Evolutionary conservation across 1,284 basidiomycete species (phyloP).

Genomic region (Pyrrhoderma noxium): DNA sequence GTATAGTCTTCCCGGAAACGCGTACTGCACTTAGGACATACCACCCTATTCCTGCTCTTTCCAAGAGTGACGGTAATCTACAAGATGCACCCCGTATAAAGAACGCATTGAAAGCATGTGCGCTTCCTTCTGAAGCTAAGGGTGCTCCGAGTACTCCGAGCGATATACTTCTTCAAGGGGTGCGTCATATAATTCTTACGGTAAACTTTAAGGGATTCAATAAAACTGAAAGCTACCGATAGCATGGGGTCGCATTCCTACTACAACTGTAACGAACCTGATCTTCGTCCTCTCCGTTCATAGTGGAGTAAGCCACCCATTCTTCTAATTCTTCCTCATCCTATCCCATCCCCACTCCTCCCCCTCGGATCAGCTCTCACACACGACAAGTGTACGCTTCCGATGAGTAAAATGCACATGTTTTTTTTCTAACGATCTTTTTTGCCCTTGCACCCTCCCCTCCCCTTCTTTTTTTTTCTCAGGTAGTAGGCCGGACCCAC

Average conservation of each 20-base stretch:
- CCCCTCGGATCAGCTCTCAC: background rate
- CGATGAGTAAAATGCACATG: background rate
- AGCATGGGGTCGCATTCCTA: slow-evolving; percentile 37
- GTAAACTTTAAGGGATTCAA: background rate
- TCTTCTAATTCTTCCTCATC: no score
- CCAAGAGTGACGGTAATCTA: slow-evolving; percentile 56
- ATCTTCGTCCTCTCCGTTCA: slow-evolving; percentile 71
- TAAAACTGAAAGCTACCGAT: slow-evolving; percentile 1
- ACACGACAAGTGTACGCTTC: background rate
- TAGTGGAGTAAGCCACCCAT: slow-evolving; percentile 42
- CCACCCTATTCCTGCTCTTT: slow-evolving; percentile 62
- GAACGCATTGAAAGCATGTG: slow-evolving; percentile 67
- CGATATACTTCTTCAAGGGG: slow-evolving; percentile 44
- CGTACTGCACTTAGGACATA: slow-evolving; percentile 64
- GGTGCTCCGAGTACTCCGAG: slow-evolving; percentile 56
- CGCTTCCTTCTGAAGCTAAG: slow-evolving; percentile 66
- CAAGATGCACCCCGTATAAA: slow-evolving; percentile 71
- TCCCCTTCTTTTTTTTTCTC: background rate
- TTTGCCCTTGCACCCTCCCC: background rate
- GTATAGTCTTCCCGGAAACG: slow-evolving; percentile 55
- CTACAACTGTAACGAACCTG: slow-evolving; percentile 75
- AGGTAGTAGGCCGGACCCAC: slow-evolving; percentile 40
- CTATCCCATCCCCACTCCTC: slow-evolving; percentile 5
- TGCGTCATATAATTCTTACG: slow-evolving; percentile 13
- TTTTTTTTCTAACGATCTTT: background rate